Evolutionary conservation across 2,329 filamentous ascomycete genomes (phyloP).

Genomic region (Seiridium unicorne): DNA sequence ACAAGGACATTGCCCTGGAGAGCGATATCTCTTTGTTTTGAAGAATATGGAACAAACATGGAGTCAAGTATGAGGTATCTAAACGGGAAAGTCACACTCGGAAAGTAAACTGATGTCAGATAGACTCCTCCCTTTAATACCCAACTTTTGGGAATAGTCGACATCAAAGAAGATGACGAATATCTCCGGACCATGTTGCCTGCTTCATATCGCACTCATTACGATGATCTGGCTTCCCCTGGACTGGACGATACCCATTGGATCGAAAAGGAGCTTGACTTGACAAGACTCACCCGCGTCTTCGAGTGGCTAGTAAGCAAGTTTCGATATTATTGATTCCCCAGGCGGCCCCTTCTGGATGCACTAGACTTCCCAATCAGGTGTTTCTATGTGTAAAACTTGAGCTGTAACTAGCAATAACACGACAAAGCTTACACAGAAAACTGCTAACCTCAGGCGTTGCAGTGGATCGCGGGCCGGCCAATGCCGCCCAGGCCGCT

Average conservation of each 20-base stretch:
- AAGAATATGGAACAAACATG: neutral
- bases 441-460: slow-evolving; percentile 15
- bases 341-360: too few relatives aligned
- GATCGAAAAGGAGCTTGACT: slow-evolving; percentile 26
- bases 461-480: slow-evolving; percentile 25
- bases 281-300: slow-evolving; percentile 26
- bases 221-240: slow-evolving; percentile 27
- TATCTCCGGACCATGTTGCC: slow-evolving; percentile 21
- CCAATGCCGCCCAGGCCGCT: slow-evolving; percentile 36
- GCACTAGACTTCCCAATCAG: too few relatives aligned
- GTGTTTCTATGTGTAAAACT: too few relatives aligned
- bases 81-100: neutral
- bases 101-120: neutral
- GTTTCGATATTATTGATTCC: too few relatives aligned
- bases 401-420: too few relatives aligned
- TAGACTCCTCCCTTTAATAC: neutral
- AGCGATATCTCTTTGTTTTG: neutral
- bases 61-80: neutral
- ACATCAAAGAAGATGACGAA: neutral
- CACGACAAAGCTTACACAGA: neutral
- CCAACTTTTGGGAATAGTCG: neutral
- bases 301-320: neutral
- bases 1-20: too few relatives aligned
- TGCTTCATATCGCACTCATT: slow-evolving; percentile 25
- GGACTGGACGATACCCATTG: slow-evolving; percentile 14